Evolutionary conservation across 208 protist genomes (phyloP), one percentile per base, ranked within the genome.

Genomic region (Trypanosoma vivax): DNA sequence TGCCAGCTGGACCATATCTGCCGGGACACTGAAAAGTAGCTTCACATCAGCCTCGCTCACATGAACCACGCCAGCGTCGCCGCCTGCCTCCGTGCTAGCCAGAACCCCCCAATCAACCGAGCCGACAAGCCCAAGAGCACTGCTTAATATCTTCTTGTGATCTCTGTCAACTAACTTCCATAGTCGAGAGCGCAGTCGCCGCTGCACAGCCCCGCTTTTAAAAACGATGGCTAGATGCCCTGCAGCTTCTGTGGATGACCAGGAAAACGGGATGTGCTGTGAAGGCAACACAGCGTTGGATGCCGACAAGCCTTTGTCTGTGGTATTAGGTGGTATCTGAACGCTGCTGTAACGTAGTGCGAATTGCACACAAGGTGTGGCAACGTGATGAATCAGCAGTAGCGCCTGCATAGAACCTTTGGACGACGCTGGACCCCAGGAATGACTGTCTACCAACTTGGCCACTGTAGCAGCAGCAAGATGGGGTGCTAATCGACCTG

Each of bases 101-200:
- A 13, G 5, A 5, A 5, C 6, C 5, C 10, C n/a, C 13, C 25
- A n/a, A n/a, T n/a, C n/a, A n/a, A n/a, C n/a, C n/a, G n/a, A n/a
- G n/a, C n/a, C 14, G 16, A 39, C 50, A 1, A 65, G 42, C 7
- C 9, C 18, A 9, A 27, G 19, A 4, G 33, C 59, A 33, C 33
- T 19, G 5, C 33, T 29, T 29, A 58, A 0, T 30, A 65, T 51
- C 24, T 42, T 23, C 23, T 58, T 56, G 33, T 65, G 50, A 23
- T 65, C 59, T 33, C 39, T 56, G 23, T 54, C 38, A 14, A 65
- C 31, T 5, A 46, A 29, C 29, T 58, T 65, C 59, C 59, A 65
- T n/a, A 65, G 33, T 1, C 47, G n/a, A 2, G 59, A 58, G 42
- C 59, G 59, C 16, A 65, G 18, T 10, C 19, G 10, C 7, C 39